phyloP scores from a whole-genome alignment of 2,329 filamentous ascomycete genomes.

The Fusarium liriodendri region DNA sequence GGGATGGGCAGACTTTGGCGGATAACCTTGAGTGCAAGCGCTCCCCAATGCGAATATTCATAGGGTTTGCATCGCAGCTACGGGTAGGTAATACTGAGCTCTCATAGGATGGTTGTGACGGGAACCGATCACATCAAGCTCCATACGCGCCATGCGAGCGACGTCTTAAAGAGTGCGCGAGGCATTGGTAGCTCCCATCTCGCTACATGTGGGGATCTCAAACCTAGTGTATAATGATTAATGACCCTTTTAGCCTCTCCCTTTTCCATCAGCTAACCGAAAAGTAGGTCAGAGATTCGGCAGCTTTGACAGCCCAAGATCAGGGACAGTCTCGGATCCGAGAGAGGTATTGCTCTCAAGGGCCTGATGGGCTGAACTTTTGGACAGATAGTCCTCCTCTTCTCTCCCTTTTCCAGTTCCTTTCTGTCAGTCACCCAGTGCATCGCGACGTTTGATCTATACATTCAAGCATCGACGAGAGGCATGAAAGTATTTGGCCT shows the following conservation, averaged over 20 bases:
- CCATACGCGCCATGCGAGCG: no score
- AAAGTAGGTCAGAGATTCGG: background rate
- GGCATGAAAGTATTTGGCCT: no score
- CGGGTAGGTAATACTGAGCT: no score
- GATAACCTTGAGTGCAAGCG: background rate
- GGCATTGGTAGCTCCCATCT: background rate
- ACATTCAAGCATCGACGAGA: background rate
- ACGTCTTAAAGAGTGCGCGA: no score
- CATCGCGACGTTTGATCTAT: background rate
- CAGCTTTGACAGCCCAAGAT: background rate
- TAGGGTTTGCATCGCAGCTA: background rate
- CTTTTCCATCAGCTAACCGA: background rate
- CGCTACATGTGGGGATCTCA: background rate
- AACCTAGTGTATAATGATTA: background rate
- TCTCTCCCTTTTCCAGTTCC: background rate
- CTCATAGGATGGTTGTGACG: no score
- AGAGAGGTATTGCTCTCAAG: background rate
- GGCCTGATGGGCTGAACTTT: background rate
- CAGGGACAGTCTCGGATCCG: background rate
- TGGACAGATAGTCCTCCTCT: background rate
- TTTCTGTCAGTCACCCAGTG: background rate
- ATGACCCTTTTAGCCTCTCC: background rate
- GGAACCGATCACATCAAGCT: no score
- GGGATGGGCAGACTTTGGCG: background rate
- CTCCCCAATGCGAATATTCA: background rate